A percentile compares a stretch with the other conserved stretches of the same genome.
phyloP scores from a whole-genome alignment of 176 grass and related monocot species.

The Zea luxurians region DNA sequence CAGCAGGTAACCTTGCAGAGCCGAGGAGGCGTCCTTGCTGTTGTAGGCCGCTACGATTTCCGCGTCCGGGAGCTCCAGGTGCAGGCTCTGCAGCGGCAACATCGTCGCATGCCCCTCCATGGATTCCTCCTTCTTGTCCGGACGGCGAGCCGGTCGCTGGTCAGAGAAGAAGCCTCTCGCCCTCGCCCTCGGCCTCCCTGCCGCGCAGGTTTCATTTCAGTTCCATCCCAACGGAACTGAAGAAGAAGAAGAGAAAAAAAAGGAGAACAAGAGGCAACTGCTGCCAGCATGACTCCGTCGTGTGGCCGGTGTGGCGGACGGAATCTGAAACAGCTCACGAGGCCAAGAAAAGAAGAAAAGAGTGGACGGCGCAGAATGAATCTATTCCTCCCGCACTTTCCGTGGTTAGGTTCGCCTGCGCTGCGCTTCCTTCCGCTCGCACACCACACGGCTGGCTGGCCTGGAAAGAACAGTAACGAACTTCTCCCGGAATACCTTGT shows the following conservation, averaged over 20 bases:
- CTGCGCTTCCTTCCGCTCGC: background rate
- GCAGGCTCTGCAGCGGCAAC: conserved; percentile 44
- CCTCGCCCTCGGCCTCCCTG: background rate
- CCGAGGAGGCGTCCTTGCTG: conserved; percentile 47
- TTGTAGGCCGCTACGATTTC: conserved; percentile 46
- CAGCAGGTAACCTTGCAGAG: conserved; percentile 68
- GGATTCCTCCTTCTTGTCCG: background rate
- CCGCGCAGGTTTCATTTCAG: conserved; percentile 35
- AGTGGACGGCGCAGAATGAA: conserved; percentile 46
- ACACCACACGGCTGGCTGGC: background rate
- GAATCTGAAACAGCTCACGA: conserved; percentile 42
- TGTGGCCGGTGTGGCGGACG: conserved; percentile 12
- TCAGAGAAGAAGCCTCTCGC: conserved; percentile 27
- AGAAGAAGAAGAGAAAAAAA: background rate
- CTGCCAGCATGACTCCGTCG: conserved; percentile 24
- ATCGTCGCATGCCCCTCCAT: conserved; percentile 40
- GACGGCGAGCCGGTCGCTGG: conserved; percentile 22
- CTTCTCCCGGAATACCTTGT: conserved; percentile 31
- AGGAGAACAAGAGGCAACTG: background rate
- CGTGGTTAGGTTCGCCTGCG: conserved; percentile 41
- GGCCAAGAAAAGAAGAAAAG: conserved; percentile 37
- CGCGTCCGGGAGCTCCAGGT: conserved; percentile 34
- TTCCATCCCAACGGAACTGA: conserved; percentile 4
- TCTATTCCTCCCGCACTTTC: conserved; percentile 35
- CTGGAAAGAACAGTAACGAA: conserved; percentile 12